Evolutionary conservation across 495 filamentous ascomycete genomes (phyloP), one percentile per base, ranked within the genome.

Genomic region (Friedmanniomyces simplex): DNA sequence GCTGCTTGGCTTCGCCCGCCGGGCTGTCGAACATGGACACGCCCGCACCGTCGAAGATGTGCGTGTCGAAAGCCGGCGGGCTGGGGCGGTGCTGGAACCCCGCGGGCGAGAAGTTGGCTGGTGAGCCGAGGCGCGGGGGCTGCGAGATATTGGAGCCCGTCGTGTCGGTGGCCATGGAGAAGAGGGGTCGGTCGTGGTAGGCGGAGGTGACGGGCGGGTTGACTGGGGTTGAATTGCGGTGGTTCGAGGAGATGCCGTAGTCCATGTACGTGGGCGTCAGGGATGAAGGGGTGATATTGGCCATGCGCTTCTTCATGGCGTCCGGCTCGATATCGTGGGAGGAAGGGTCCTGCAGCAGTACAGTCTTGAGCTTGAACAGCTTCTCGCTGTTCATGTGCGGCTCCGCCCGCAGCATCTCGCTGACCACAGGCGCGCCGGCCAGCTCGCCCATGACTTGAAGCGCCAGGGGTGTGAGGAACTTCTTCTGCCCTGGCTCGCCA

Each of bases 301-400:
- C 47, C 47, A 60, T 57, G 36, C 52, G 45, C 57, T 59, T 55
- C 28, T 41, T 34, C 45, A 64, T 55, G 1, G 46, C 20, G 16
- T 54, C 32, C 12, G 54, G 22, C 45, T 64, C 61, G 58, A 53
- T 28, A 20, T 60, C 48, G 42, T 48, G 50, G 4, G 51, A n/a
- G 28, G 42, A 26, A n/a, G 50, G 46, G 41, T 64, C 57, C 13
- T 28, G 30, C 52, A 55, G 21, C 24, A 64, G 53, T 0, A 64
- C 47, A 13, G 26, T 26, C 45, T 60, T 60, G 50, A 64, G 57
- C 48, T 60, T 64, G 18, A 18, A 13, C 43, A 64, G 61, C 46
- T 64, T 64, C 37, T 64, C 61, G 32, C 61, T 60, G 52, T 60
- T 64, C 61, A 64, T 64, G 45, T 64, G 61, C 10, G 57, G 61